Evolutionary conservation across 2,329 filamentous ascomycete species (phyloP), one percentile per base, ranked within the genome.

Genomic region (Triangularia verruculosa): DNA sequence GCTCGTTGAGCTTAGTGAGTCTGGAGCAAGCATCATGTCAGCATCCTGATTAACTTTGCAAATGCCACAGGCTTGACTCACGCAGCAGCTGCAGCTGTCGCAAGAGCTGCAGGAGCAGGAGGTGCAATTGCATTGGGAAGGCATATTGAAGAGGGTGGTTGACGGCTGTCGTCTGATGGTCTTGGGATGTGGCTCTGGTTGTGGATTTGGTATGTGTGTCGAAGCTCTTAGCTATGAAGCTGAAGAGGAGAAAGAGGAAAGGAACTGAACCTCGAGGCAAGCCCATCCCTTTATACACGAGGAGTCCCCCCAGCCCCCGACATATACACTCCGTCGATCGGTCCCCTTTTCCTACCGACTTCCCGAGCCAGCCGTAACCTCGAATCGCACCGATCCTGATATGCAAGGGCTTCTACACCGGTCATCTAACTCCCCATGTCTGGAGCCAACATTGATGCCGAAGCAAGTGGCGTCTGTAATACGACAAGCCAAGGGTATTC

Each of bases 31-130:
- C n/a, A 20, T 20, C 6, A 9, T 47, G 39, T 47, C 17, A 47
- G 39, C 39, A 5, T 47, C 6, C 11, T 52, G 57, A 32, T 39
- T 47, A 53, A 27, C 13, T 4, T n/a, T n/a, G 20, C 24, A 34
- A 11, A 27, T 2, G 11, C 8, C 25, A 12, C 9, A 1, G 61
- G 13, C 17, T 32, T 27, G 22, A 59, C 63, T 57, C 52, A 68
- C 69, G 61, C 66, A 70, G 69, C 69, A 70, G 27, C 52, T 61
- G 63, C 68, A 69, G 20, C 39, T 54, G 13, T 64, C 47, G 55
- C 69, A 70, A 24, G 28, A 52, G 5, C 56, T 15, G 63, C 68
- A 70, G 12, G 67, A 68, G 66, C 68, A 70, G 30, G 56, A 47
- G n/a, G 30, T 64, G 63, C 67, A 70, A 11, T 59, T 59, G 17